Base-by-base conservation (phyloP, 106 monocot species). In the Cymbidium sinense region DNA sequence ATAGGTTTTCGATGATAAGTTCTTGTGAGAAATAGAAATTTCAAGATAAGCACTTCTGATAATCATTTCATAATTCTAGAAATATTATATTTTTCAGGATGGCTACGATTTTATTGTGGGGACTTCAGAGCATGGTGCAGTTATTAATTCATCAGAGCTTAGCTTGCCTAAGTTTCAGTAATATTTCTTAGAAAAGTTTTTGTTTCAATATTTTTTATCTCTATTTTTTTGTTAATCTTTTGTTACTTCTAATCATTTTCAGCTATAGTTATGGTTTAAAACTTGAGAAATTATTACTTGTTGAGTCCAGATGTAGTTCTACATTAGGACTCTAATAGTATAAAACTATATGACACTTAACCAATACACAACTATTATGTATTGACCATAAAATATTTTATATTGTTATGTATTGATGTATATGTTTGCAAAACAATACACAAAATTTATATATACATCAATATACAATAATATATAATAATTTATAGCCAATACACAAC, bases 31-130 rank as follows among this genome's bases (percentile, higher is more conserved):
- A n/a, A n/a, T n/a, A 64, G 20, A 29, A 27, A 36, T 77, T 70
- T 71, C 15, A 35, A 12, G 27, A 70, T 12, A 35, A 75, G 5
- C 23, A n/a, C 23, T 7, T 13, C 4, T 28, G 74, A 47, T 27
- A 44, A 71, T 37, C 47, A 51, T 77, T n/a, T 52, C 9, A 23
- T 74, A 43, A 43, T 39, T 73, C 50, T 34, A 33, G 29, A 79
- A 31, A 8, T 54, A 70, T 83, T 58, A 43, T 19, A 64, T 82
- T 88, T 76, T 77, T 13, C 77, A 96, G 96, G 92, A 78, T 43
- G 90, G 92, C 78, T 99, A 99, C 86, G 98, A 99, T 83, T 81
- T 92, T 83, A 82, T 90, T 33, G 86, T 99, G 83, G 94, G 98
- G 70, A 99, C 98, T 75, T 99, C 98, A 64, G 98, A 99, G 87